These are phyloP conservation scores for Plasmodium coatneyi DNA, from an alignment of 169 alveolate species.

Conservation along the genomic window DNA sequence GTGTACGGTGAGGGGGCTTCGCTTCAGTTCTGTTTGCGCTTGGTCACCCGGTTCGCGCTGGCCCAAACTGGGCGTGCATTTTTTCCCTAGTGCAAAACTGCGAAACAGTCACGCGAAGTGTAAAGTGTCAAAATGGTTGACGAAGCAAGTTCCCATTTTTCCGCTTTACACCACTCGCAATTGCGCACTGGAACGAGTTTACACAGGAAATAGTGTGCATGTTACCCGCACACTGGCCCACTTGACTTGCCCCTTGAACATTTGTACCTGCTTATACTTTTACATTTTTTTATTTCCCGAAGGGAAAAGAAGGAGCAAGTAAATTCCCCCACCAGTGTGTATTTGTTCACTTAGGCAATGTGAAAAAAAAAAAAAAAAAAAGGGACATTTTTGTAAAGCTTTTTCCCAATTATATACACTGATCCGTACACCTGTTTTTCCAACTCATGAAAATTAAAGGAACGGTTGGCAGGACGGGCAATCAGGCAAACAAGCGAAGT, in stretches of 20 bases:
- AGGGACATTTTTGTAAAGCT: not conserved
- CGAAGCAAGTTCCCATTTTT: not conserved
- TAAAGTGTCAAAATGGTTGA: not conserved
- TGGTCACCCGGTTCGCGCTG: not conserved
- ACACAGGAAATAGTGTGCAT: not conserved
- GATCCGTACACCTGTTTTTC: not conserved
- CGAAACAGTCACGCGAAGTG: not conserved
- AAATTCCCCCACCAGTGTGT: not conserved
- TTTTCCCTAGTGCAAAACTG: not conserved
- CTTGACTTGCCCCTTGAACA: not conserved
- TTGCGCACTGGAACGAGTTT: not conserved
- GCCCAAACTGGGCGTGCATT: not conserved
- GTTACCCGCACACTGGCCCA: not conserved
- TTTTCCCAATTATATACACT: not conserved
- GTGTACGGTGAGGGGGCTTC: not conserved
- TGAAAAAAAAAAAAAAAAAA: not conserved
- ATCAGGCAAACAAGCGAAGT: not conserved
- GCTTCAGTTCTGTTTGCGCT: not conserved
- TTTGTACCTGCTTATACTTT: not conserved
- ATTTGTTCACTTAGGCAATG: not conserved
- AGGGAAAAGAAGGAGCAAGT: not conserved
- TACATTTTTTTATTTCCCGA: not conserved
- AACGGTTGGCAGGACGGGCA: not conserved
- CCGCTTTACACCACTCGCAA: not conserved
- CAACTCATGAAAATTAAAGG: not conserved